Base-by-base conservation (phyloP, 192 early-diverging fungal genomes). In the Rhizoclosmatium globosum region DNA sequence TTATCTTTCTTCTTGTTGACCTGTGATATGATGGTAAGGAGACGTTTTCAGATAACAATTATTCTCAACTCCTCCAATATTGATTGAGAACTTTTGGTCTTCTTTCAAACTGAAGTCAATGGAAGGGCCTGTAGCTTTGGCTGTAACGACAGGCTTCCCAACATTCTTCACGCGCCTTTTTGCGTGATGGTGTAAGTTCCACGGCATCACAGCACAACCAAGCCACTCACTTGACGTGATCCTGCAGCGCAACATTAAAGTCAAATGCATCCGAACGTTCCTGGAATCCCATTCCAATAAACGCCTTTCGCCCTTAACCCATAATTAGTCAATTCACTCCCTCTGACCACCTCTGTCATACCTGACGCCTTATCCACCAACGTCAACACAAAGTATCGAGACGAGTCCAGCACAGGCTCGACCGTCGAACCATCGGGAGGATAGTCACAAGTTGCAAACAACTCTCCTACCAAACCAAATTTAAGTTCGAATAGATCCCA, bases 171-270 rank as follows among this genome's bases (percentile, higher is more conserved):
- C 76, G 31, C 78, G 71, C 47, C 84, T 85, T 39, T 45, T 31
- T 31, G 23, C 4, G 15, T 13, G 46, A 47, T 23, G 48, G 13
- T 53, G 76, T 7, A 9, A 31, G 31, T 31, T 31, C 31, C 31
- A 31, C 31, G 31, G 31, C 31, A 31, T 31, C 31, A 31, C 31
- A 31, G 31, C 31, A 31, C 31, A 61, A n/a, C 19, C 19, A 4
- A 62, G 60, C 21, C 21, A 21, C 80, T 57, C 76, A 93, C 92
- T 92, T 94, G 72, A 83, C 80, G 76, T 90, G 91, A 82, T 97
- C 95, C 83, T 95, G 94, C 3, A 97, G 81, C 1, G 94, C 91
- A 2, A 97, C 95, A 77, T 97, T 95, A 70, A 95, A 95, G 80
- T 97, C 95, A 85, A 97, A 97, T 2, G 95, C 92, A 74, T 89